Percentiles rank a stretch among this genome's conserved stretches.
Evolutionary conservation across 495 filamentous ascomycete genomes (phyloP).

Genomic region (Talaromyces adpressus): DNA sequence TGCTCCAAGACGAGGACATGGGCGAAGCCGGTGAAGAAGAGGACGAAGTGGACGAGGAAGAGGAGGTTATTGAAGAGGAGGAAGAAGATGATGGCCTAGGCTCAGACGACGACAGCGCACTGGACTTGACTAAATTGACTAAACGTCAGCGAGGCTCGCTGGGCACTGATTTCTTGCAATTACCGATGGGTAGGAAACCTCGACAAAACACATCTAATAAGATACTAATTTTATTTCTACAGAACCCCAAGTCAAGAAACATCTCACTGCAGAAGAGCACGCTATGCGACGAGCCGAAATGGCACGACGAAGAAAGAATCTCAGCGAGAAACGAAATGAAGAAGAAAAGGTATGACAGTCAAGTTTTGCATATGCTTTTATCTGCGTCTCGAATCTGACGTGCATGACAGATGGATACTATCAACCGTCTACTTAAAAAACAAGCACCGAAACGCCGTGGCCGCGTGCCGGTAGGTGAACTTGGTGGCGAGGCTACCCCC

Average conservation of each 20-base stretch:
- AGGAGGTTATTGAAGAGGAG: slow-evolving; percentile 45
- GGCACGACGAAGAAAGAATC: slow-evolving; percentile 87
- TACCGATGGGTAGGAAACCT: slow-evolving; percentile 66
- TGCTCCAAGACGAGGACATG: slow-evolving; percentile 24
- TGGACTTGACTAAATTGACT: slow-evolving; percentile 79
- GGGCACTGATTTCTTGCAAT: slow-evolving; percentile 67
- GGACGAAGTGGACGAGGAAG: slow-evolving; percentile 42
- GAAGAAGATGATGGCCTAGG: slow-evolving; percentile 55
- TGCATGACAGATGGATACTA: slow-evolving; percentile 74
- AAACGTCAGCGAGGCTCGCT: slow-evolving; percentile 74
- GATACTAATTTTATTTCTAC: slow-evolving; percentile 14
- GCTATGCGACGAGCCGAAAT: slow-evolving; percentile 94
- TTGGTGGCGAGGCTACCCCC: slow-evolving; percentile 34
- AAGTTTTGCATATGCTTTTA: background rate
- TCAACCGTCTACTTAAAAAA: slow-evolving; percentile 93
- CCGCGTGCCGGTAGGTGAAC: slow-evolving; percentile 40
- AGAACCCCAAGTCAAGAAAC: slow-evolving; percentile 92
- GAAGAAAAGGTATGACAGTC: slow-evolving; percentile 77
- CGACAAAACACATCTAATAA: background rate
- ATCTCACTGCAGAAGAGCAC: slow-evolving; percentile 87
- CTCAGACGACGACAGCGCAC: slow-evolving; percentile 60
- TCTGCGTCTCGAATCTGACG: background rate
- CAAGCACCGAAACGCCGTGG: slow-evolving; percentile 82
- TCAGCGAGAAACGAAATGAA: slow-evolving; percentile 97
- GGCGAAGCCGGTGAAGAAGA: slow-evolving; percentile 23